Base-by-base conservation (phyloP, 2,329 filamentous ascomycete genomes). In the Hymenoscyphus occultus region DNA sequence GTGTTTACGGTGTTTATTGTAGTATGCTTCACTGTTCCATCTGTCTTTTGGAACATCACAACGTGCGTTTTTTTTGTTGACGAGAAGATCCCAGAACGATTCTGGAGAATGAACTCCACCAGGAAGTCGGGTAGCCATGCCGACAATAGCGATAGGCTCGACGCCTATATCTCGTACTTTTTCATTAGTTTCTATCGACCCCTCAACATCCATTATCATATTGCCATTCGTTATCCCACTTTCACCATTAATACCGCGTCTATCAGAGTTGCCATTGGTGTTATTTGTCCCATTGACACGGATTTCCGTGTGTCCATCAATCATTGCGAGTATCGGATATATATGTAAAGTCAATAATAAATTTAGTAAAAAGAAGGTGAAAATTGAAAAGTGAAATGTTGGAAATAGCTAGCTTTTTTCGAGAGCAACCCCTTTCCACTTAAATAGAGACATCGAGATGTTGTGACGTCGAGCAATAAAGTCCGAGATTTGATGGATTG, bases 51-150 rank as follows among this genome's bases (percentile, higher is more conserved):
- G 66, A 19, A 65, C 60, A 12, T 28, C 39, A 9, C 58, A 56
- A 4, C 65, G 42, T 31, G 60, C 62, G 35, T 61, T 63, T 35
- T 35, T 42, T 19, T 61, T 63, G 9, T 63, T 62, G 19, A 65
- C 12, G 14, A 67, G 59, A 19, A 64, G 45, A 45, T 65, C 60
- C 65, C 65, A 66, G 13, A 65, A 56, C 39, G 39, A 39, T 51
- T 62, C 60, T 10, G 62, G 39, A 22, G 48, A 45, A 39, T 61
- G 48, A 39, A 64, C 61, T 3, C 57, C 67, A 19, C 74, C 75
- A 9, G 76, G 74, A 1, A 77, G 70, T 45, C 76, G 71, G n/a
- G 74, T 76, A 9, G 73, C 64, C 62, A 68, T 68, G 2, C 67
- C 67, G 19, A 66, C 40, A 13, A 68, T 64, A 5, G 67, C 67